A percentile compares a stretch with the other conserved stretches of the same genome.
Conservation (phyloP, 805 yeast genomes). For the Cyberlindnera nakhonratchasimensis region DNA sequence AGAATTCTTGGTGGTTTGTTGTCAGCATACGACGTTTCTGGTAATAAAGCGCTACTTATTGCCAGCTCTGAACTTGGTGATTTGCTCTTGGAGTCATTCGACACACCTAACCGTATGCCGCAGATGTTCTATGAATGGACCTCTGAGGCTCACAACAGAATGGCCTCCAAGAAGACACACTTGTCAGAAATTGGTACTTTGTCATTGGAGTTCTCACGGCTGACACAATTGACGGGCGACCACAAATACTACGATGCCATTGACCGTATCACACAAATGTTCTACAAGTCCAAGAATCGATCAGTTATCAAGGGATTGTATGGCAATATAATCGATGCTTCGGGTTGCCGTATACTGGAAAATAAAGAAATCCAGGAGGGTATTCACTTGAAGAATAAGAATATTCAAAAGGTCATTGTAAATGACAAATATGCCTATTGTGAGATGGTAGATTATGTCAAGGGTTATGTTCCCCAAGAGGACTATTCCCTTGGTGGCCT, state of each 20-base stretch:
- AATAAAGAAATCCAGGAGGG: constrained; percentile 31
- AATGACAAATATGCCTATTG: constrained; percentile 34
- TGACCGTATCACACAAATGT: constrained; percentile 39
- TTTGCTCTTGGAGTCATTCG: constrained; percentile 50
- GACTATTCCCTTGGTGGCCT: constrained; percentile 38
- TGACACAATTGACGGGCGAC: constrained; percentile 49
- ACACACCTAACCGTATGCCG: constrained; percentile 57
- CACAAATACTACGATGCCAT: constrained; percentile 48
- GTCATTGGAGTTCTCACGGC: constrained; percentile 48
- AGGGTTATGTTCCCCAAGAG: constrained; percentile 12
- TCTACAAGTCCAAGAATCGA: constrained; percentile 33
- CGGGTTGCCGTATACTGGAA: constrained; percentile 43
- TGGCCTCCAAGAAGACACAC: constrained; percentile 34
- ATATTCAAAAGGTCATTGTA: constrained; percentile 36
- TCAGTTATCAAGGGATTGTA: constrained; percentile 41
- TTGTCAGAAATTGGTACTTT: constrained; percentile 49
- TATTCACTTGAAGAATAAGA: constrained; percentile 31
- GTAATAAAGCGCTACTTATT: constrained; percentile 31
- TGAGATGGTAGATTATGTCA: constrained; percentile 26
- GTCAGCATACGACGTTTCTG: constrained; percentile 48
- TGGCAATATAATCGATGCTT: constrained; percentile 44
- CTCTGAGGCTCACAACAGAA: constrained; percentile 33
- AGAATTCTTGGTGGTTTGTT: constrained; percentile 51
- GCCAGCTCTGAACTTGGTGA: constrained; percentile 47
- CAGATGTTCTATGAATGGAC: constrained; percentile 42